Conservation (phyloP, 495 filamentous ascomycete genomes). For the Lepidopterella palustris region DNA sequence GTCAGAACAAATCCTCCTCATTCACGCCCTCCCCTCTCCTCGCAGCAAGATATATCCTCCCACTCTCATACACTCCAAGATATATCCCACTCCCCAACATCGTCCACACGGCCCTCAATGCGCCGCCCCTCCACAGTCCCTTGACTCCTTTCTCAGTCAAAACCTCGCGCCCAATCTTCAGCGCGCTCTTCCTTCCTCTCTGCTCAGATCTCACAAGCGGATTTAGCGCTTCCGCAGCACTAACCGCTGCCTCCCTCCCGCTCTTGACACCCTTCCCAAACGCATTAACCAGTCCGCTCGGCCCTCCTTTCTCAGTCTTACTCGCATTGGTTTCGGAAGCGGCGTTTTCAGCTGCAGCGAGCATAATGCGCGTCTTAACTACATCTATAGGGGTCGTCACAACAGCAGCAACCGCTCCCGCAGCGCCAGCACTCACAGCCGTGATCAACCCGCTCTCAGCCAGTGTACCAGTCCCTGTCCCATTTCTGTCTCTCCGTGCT, state of each 20-base stretch:
- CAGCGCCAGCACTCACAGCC: conserved; percentile 59
- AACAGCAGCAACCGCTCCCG: conserved; percentile 62
- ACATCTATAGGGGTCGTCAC: conserved; percentile 79
- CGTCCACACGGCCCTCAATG: conserved; percentile 72
- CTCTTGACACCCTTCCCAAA: conserved; percentile 28
- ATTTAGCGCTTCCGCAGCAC: conserved; percentile 6
- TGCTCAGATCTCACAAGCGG: conserved; percentile 25
- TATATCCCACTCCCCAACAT: conserved; percentile 75
- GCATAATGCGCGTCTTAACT: conserved; percentile 71
- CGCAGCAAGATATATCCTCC: conserved; percentile 61
- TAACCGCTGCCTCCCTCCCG: conserved; percentile 23
- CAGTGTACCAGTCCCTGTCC: conserved; percentile 34
- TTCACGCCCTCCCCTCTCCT: conserved; percentile 37
- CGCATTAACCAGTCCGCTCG: conserved; percentile 31
- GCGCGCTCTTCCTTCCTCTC: conserved; percentile 38
- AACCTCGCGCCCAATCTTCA: conserved; percentile 57
- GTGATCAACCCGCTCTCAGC: conserved; percentile 61
- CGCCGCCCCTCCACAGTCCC: conserved; percentile 73
- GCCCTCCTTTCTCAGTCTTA: conserved; percentile 10
- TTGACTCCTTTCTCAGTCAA: conserved; percentile 55
- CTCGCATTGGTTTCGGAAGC: conserved; percentile 22
- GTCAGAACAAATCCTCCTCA: conserved; percentile 8
- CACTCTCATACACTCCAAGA: conserved; percentile 78
- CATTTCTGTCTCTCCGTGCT: conserved; percentile 35
- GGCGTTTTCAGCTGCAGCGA: conserved; percentile 46